Evolutionary conservation across 1,284 basidiomycete species (phyloP).

Genomic region (Cystobasidium slooffiae): DNA sequence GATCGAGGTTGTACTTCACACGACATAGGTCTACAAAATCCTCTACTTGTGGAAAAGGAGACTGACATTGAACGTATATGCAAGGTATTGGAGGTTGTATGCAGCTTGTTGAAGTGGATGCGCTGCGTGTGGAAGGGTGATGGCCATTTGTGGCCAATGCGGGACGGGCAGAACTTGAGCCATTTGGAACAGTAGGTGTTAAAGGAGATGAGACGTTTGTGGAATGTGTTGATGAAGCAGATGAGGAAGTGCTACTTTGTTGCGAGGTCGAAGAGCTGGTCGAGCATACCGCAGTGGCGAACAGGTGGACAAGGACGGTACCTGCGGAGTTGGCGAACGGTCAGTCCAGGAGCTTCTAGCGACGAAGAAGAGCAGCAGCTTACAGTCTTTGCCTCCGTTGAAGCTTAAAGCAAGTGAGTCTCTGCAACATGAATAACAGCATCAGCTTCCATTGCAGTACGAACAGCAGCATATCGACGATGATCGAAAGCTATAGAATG

Average conservation of each 20-base stretch:
- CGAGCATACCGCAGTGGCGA: conserved; percentile 63
- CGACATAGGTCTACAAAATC: conserved; percentile 74
- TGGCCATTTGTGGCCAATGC: conserved; percentile 16
- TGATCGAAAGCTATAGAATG: neutral
- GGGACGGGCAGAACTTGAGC: conserved; percentile 28
- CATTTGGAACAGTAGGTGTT: neutral
- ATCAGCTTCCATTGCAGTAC: conserved; percentile 29
- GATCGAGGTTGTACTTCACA: conserved; percentile 73
- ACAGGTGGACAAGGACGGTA: conserved; percentile 90
- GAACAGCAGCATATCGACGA: neutral
- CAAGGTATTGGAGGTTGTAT: conserved; percentile 66
- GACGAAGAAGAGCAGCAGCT: conserved; percentile 55
- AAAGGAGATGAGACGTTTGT: conserved; percentile 35
- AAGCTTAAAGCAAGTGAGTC: conserved; percentile 82
- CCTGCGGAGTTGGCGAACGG: conserved; percentile 62
- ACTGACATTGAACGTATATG: conserved; percentile 86
- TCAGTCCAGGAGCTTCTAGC: neutral
- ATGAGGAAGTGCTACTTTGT: conserved; percentile 57
- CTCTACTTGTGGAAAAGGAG: conserved; percentile 84
- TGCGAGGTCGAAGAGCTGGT: conserved; percentile 9
- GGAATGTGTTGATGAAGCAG: conserved; percentile 50
- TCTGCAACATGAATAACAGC: neutral
- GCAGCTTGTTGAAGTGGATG: conserved; percentile 43
- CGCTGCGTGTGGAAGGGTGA: conserved; percentile 16
- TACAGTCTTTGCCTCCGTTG: conserved; percentile 98